Evolutionary conservation across 345 rosid genomes (phyloP), one percentile per base, ranked within the genome.

Genomic region (Cardamine occulta): DNA sequence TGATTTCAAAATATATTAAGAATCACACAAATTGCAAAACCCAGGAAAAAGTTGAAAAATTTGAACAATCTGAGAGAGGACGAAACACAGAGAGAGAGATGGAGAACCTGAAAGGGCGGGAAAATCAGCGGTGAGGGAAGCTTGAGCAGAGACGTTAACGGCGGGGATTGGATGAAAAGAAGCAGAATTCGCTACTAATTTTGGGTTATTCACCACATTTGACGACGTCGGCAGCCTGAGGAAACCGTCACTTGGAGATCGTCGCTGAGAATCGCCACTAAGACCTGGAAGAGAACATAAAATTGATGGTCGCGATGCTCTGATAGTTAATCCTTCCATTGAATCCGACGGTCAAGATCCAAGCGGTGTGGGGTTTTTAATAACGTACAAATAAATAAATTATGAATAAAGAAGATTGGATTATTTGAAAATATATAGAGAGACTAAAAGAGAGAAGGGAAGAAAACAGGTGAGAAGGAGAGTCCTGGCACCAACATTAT

Each of bases 91-190:
- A 24, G 21, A 54, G 6, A 29, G 29, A 62, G 32, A 63, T 8
- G 8, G 8, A 70, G 31, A 19, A 82, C 88, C 85, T 58, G 88
- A 74, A 44, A 72, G 32, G 34, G 71, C 79, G 32, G 76, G 77
- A 59, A 71, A 70, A 57, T 73, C 68, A 13, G 83, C 73, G 31
- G 83, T 71, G 70, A 61, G 68, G 52, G 86, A 73, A 40, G 83
- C 70, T 40, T 66, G 68, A 44, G 80, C 66, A 37, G 89, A 68
- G 12, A 86, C 88, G 31, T 85, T 85, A 71, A 74, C 72, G 49
- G 91, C 87, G 70, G 76, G 66, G 59, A 86, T 75, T 12, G 82
- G 80, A 61, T 44, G 74, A 69, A 61, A 75, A 47, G 66, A 69
- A 60, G 71, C 49, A 72, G 66, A 52, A 58, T 80, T 79, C 40